Evolutionary conservation across 2,329 filamentous ascomycete species (phyloP).

Genomic region (Botrytis medusae): DNA sequence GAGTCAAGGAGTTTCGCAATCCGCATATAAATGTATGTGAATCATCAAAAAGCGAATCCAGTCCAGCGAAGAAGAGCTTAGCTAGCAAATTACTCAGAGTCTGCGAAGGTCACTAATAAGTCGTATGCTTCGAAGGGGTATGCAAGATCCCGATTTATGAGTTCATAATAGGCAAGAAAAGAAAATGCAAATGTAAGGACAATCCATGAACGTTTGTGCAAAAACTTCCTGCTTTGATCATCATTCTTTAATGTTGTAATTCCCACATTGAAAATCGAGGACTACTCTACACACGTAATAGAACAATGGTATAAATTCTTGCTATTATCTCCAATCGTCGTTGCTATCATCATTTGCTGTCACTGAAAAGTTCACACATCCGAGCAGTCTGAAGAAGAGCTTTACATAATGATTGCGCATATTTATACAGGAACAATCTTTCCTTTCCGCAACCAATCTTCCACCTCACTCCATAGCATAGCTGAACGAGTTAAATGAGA

Average conservation of each 20-base stretch:
- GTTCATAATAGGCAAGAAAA: not conserved
- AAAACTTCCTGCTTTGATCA: not conserved
- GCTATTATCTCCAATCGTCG: not conserved
- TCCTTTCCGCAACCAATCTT: too few species aligned
- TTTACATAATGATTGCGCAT: accelerated
- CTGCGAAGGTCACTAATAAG: not conserved
- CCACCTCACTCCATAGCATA: too few species aligned
- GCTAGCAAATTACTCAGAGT: not conserved
- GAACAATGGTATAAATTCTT: not conserved
- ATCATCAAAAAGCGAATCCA: not conserved
- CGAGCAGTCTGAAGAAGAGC: not conserved
- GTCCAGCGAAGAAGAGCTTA: not conserved
- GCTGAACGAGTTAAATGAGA: too few species aligned
- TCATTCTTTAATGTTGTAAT: too few species aligned
- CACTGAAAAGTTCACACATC: not conserved
- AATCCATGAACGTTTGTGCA: too few species aligned
- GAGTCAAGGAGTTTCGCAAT: not conserved
- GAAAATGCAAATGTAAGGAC: too few species aligned
- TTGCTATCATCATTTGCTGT: not conserved
- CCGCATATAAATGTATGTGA: not conserved
- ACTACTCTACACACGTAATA: too few species aligned
- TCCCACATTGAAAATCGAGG: not conserved
- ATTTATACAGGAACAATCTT: not conserved
- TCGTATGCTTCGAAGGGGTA: not conserved
- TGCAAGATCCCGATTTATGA: not conserved